Percentiles rank a stretch among this genome's conserved stretches.
These are phyloP conservation scores for Ascochyta lentis DNA, from an alignment of 2,329 filamentous ascomycete species.

Conservation along the genomic window DNA sequence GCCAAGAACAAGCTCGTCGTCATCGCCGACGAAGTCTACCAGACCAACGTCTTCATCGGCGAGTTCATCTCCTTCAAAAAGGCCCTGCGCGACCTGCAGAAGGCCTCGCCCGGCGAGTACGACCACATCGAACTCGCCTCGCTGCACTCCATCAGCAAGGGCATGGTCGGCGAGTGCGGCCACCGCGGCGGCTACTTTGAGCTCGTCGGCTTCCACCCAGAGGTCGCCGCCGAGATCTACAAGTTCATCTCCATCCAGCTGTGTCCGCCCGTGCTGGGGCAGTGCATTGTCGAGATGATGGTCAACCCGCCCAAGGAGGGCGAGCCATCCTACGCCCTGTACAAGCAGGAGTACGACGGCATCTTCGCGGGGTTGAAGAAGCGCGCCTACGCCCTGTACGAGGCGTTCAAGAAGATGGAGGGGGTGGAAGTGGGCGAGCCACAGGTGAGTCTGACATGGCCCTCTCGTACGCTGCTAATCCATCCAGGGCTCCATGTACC, in stretches of 20 bases:
- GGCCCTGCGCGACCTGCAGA: constrained; percentile 80
- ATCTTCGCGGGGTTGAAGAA: constrained; percentile 81
- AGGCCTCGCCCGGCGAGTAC: constrained; percentile 71
- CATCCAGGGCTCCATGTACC: constrained; percentile 91
- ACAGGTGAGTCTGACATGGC: constrained; percentile 57
- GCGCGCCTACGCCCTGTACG: constrained; percentile 83
- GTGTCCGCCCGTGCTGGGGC: constrained; percentile 92
- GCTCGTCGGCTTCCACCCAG: constrained; percentile 83
- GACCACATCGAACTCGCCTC: constrained; percentile 88
- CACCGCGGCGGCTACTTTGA: constrained; percentile 98
- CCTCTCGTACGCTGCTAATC: not conserved
- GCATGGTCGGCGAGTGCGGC: constrained; percentile 98
- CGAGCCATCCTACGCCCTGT: constrained; percentile 82
- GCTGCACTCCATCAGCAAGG: constrained; percentile 93
- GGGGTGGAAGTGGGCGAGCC: constrained; percentile 89
- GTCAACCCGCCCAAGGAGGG: constrained; percentile 90
- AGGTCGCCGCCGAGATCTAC: constrained; percentile 93
- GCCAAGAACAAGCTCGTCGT: constrained; percentile 84
- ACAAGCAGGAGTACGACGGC: constrained; percentile 81
- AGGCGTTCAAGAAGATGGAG: constrained; percentile 93
- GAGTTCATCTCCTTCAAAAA: constrained; percentile 97
- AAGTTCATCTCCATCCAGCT: constrained; percentile 98
- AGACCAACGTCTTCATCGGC: constrained; percentile 96
- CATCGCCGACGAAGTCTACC: constrained; percentile 97
- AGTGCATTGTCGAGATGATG: constrained; percentile 97